Evolutionary conservation across 2,329 filamentous ascomycete species (phyloP).

Genomic region (Scedosporium apiospermum): DNA sequence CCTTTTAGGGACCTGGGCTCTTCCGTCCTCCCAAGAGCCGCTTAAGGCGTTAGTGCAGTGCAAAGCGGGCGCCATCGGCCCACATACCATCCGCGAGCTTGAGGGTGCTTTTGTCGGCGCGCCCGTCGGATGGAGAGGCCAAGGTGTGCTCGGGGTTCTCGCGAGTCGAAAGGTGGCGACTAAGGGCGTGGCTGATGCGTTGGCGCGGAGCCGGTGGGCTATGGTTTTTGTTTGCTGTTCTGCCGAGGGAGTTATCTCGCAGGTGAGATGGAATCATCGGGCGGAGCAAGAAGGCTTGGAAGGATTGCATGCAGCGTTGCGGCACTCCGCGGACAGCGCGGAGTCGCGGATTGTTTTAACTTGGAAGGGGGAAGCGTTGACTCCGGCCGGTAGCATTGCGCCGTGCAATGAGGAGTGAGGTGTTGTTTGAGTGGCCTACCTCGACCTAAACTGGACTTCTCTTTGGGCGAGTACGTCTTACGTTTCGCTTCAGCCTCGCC

Average conservation of each 20-base stretch:
- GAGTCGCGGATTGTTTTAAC: slow-evolving; percentile 38
- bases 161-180: slow-evolving; percentile 63
- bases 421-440: background rate
- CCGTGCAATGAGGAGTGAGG: background rate
- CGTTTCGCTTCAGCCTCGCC: too few relatives aligned
- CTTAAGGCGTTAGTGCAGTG: slow-evolving; percentile 54
- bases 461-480: too few relatives aligned
- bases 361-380: slow-evolving; percentile 29
- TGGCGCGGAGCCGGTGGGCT: slow-evolving; percentile 58
- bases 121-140: slow-evolving; percentile 60
- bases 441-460: too few relatives aligned
- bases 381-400: background rate
- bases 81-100: slow-evolving; percentile 60
- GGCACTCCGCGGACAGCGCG: slow-evolving; percentile 23
- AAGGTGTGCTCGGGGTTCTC: slow-evolving; percentile 59
- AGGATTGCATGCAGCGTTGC: slow-evolving; percentile 43
- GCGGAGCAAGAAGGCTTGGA: slow-evolving; percentile 55
- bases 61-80: slow-evolving; percentile 51
- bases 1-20: slow-evolving; percentile 59
- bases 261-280: slow-evolving; percentile 64
- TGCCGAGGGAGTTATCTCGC: slow-evolving; percentile 45
- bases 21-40: slow-evolving; percentile 31
- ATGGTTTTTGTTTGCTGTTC: slow-evolving; percentile 62
- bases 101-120: slow-evolving; percentile 70
- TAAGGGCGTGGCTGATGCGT: slow-evolving; percentile 64